Evolutionary conservation across 2,329 filamentous ascomycete species (phyloP).

Genomic region (Hypoxylon sp.): DNA sequence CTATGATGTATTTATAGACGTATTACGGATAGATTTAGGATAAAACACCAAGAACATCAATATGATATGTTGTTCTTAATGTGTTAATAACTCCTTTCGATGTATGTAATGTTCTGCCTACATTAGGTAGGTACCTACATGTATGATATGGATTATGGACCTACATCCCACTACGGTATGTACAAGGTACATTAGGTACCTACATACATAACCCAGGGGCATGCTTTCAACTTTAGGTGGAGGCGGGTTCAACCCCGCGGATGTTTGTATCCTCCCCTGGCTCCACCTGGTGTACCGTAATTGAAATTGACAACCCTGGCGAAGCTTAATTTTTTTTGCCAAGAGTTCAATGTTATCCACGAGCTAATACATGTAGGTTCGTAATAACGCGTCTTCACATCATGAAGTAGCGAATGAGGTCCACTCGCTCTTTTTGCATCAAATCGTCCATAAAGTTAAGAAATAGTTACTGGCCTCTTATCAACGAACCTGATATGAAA

Average conservation of each 20-base stretch:
- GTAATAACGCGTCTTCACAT: slow-evolving; percentile 7
- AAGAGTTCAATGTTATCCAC: not conserved
- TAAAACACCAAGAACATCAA: not conserved
- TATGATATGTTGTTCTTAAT: not conserved
- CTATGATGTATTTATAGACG: not conserved
- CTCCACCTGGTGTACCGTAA: too few species aligned
- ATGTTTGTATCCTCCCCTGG: too few species aligned
- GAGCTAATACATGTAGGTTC: not conserved
- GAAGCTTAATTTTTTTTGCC: slow-evolving; percentile 1
- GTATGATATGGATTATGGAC: too few species aligned
- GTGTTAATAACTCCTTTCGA: not conserved
- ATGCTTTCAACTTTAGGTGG: too few species aligned
- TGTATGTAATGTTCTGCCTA: too few species aligned
- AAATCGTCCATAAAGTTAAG: not conserved
- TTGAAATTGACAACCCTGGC: too few species aligned
- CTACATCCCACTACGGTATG: too few species aligned
- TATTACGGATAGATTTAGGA: not conserved
- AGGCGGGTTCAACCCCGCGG: too few species aligned
- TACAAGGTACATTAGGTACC: too few species aligned
- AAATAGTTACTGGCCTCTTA: too few species aligned
- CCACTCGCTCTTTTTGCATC: not conserved
- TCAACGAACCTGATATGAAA: not conserved
- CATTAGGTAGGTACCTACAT: too few species aligned
- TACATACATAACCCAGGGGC: too few species aligned
- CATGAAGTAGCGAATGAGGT: slow-evolving; percentile 5